Evolutionary conservation across 495 filamentous ascomycete genomes (phyloP), one percentile per base, ranked within the genome.

Genomic region (Hyaloscypha variabilis): DNA sequence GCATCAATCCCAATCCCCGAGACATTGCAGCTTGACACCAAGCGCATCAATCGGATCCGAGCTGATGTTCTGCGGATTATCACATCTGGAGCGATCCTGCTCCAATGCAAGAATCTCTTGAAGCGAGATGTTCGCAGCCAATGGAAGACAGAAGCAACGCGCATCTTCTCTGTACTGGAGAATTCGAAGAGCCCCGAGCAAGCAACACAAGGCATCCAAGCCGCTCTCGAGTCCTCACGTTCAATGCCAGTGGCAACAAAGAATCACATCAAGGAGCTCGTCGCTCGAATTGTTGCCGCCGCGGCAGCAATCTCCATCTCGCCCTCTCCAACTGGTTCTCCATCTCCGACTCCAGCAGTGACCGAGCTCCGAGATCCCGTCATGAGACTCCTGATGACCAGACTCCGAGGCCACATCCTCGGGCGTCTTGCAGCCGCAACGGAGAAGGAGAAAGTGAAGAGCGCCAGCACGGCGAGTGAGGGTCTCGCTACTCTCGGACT

Each of bases 41-140:
- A 86, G 51, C 90, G 96, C 25, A 81, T 94, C 31, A 75, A 78
- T 26, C 82, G 84, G 30, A 81, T 92, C 46, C 90, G 93, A 29
- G 79, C 81, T 8, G 82, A 89, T 31, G 84, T 88, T 11, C 85
- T 94, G 62, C 87, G 88, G 53, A 89, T 95, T 67, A 86, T 93
- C 25, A 91, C 92, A 23, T 85, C 93, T 8, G 84, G 82, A 3
- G 91, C 91, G 21, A 93, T 98, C 61, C 81, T 96, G 8, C 76
- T 98, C 34, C 96, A 96, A 1, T 92, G 91, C 69, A 99, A 99
- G 81, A 98, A 97, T 72, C 82, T 97, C 13, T 87, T 99, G 53
- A 96, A 96, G 76, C 90, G 95, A 24, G 94, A 98, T 75, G 90
- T 93, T 23, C 89, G 95, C 31, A 87, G 85, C 2, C 90, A 92